Evolutionary conservation across 306 rosid genomes (phyloP).

Genomic region (Quillaja saponaria): DNA sequence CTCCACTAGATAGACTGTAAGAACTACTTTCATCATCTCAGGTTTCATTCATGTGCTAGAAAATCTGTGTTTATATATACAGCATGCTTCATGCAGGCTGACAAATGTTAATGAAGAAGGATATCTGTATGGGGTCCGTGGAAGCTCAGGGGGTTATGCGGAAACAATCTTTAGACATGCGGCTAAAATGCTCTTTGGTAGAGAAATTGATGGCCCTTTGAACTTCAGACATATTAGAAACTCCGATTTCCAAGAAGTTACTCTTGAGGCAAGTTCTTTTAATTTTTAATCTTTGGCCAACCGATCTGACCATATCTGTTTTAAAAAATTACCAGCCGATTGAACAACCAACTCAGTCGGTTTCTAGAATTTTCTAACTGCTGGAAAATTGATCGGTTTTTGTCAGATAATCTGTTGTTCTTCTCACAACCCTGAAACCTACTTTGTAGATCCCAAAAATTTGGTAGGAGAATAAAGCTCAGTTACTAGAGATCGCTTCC

Average conservation of each 20-base stretch:
- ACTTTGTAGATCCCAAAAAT: too few relatives aligned
- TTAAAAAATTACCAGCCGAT: too few relatives aligned
- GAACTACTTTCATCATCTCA: slow-evolving; percentile 20
- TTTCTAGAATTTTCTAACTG: too few relatives aligned
- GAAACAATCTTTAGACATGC: slow-evolving; percentile 80
- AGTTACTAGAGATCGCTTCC: too few relatives aligned
- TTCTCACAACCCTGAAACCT: too few relatives aligned
- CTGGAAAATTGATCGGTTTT: too few relatives aligned
- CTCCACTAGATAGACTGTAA: slow-evolving; percentile 77
- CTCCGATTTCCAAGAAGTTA: slow-evolving; percentile 84
- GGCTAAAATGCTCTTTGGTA: slow-evolving; percentile 74
- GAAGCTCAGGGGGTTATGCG: slow-evolving; percentile 95
- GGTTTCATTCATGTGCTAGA: slow-evolving; percentile 19
- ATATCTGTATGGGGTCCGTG: slow-evolving; percentile 70
- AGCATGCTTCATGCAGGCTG: slow-evolving; percentile 52
- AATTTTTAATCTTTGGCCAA: too few relatives aligned
- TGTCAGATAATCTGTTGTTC: too few relatives aligned
- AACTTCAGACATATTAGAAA: slow-evolving; percentile 66
- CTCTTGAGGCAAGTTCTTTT: slow-evolving; percentile 66
- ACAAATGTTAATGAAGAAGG: slow-evolving; percentile 74
- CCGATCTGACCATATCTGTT: background rate
- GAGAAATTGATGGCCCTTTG: slow-evolving; percentile 68
- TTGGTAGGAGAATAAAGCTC: too few relatives aligned
- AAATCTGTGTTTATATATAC: slow-evolving; percentile 5
- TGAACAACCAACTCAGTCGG: too few relatives aligned